A percentile compares a stretch with the other conserved stretches of the same genome.
These are phyloP conservation scores for Myrmaecium sp. DNA, from an alignment of 2,329 filamentous ascomycete species.

Conservation along the genomic window DNA sequence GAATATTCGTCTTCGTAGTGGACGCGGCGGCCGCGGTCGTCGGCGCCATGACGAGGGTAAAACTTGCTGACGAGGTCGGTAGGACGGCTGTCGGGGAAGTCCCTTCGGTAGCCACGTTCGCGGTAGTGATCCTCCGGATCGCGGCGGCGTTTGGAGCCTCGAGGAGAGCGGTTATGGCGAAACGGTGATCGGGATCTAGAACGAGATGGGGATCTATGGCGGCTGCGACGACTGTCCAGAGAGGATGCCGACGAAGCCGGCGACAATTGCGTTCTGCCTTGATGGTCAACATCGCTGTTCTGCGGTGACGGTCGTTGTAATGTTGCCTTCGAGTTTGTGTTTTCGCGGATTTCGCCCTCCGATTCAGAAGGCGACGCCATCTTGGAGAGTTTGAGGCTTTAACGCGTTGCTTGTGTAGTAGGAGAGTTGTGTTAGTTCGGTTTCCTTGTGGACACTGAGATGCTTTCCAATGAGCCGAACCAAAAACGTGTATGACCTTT, in stretches of 20 bases:
- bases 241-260: slow-evolving; percentile 7
- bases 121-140: slow-evolving; percentile 41
- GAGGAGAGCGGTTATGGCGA: slow-evolving; percentile 15
- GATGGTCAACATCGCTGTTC: slow-evolving; percentile 81
- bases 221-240: slow-evolving; percentile 33
- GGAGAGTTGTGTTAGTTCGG: too few species aligned
- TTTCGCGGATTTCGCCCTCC: slow-evolving; percentile 71
- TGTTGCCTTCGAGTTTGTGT: slow-evolving; percentile 60
- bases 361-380: slow-evolving; percentile 44
- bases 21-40: slow-evolving; percentile 21
- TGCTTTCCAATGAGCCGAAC: too few species aligned
- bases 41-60: slow-evolving; percentile 26
- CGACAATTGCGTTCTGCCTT: slow-evolving; percentile 40
- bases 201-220: slow-evolving; percentile 7
- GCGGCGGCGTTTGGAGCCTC: slow-evolving; percentile 43
- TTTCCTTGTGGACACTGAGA: too few species aligned
- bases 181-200: slow-evolving; percentile 15
- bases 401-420: not conserved
- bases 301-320: slow-evolving; percentile 55
- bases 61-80: slow-evolving; percentile 39
- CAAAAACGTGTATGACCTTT: too few species aligned
- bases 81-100: too few species aligned
- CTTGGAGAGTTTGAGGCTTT: slow-evolving; percentile 1
- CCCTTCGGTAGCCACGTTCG: too few species aligned
- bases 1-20: too few species aligned